These are phyloP conservation scores for Onygena corvina DNA, from an alignment of 2,329 filamentous ascomycete species.

Conservation along the genomic window DNA sequence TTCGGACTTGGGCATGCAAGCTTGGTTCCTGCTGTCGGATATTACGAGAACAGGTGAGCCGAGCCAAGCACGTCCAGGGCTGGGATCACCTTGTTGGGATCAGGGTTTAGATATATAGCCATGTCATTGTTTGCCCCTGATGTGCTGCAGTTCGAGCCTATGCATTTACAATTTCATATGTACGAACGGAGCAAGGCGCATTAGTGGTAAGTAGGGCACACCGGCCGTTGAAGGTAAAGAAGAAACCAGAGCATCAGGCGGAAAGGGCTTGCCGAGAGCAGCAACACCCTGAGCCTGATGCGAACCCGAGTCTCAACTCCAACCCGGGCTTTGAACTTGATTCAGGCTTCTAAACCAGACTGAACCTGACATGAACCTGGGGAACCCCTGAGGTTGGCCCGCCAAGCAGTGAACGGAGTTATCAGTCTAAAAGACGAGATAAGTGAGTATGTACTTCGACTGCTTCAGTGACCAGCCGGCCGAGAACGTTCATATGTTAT, in stretches of 20 bases:
- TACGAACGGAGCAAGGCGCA: neutral
- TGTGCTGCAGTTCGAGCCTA: neutral
- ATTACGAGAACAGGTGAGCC: conserved; percentile 5
- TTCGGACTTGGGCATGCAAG: neutral
- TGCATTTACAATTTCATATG: conserved; percentile 3
- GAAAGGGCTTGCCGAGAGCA: neutral
- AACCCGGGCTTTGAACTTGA: neutral
- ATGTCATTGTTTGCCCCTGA: neutral
- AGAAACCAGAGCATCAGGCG: neutral
- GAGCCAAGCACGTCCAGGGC: neutral
- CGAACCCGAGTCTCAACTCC: too few relatives aligned
- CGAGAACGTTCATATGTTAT: too few relatives aligned
- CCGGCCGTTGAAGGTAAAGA: neutral
- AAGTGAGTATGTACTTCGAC: too few relatives aligned
- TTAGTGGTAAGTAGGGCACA: neutral
- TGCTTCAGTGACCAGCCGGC: neutral
- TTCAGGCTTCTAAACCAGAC: neutral
- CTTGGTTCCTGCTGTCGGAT: neutral
- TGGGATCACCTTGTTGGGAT: neutral
- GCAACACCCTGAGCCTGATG: neutral
- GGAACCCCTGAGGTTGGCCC: neutral
- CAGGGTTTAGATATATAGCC: neutral
- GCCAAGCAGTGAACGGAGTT: neutral
- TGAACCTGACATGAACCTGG: conserved; percentile 6
- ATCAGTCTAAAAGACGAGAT: too few relatives aligned